Evolutionary conservation across 1,284 basidiomycete genomes (phyloP), one percentile per base, ranked within the genome.

Genomic region (Cyathus pygmaeus): DNA sequence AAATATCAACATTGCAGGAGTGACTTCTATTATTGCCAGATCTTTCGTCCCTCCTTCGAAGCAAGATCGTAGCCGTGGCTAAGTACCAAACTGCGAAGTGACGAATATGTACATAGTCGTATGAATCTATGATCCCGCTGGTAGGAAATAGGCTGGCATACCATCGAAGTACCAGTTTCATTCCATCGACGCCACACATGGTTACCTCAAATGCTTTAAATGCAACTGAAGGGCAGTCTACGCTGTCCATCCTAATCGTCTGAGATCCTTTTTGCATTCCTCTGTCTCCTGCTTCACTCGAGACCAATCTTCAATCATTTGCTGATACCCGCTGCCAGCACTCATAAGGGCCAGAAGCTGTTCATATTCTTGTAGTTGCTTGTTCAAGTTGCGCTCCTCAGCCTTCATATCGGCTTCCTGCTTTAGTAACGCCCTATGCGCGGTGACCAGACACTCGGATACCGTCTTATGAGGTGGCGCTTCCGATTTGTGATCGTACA

Each of bases 221-320:
- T 13, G 46, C 13, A 47, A 47, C 21, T 17, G 15, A 11, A 17
- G 46, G 46, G 26, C 33, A 36, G 33, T 36, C 33, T 82, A 79
- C 17, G 80, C 82, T 5, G 81, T 83, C 83, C 83, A 86, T 4
- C 84, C 85, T 29, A 87, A 70, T 51, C 84, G 74, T 55, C 82
- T 71, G 56, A 86, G 69, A 65, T 87, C 84, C 55, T 71, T 73
- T 61, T 75, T 69, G 62, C 85, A 85, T 65, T 86, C 84, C 36
- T 86, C 84, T 24, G 76, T 81, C 66, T 84, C 85, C 60, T 73
- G 76, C 67, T 81, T 78, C 17, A 85, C 79, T 50, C 77, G 72
- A 17, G 80, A 75, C 80, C 81, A 85, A 59, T 86, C 85, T 52
- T 81, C 76, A n/a, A 85, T 76, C 11, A 86, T 70, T 67, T 86